Conservation (phyloP, 2,329 filamentous ascomycete genomes). For the Calonectria pauciramosa region DNA sequence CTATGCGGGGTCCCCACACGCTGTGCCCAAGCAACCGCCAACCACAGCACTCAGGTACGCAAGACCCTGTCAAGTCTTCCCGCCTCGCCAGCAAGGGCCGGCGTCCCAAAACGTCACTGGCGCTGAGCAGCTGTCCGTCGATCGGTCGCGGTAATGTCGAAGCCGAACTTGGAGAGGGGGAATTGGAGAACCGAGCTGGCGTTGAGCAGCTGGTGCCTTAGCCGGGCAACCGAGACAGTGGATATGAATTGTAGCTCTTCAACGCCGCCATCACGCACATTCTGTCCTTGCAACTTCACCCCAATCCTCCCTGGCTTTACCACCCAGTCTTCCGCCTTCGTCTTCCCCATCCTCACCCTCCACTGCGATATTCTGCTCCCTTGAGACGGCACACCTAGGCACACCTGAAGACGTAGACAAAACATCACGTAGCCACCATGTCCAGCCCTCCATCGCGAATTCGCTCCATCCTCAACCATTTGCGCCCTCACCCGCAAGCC, state of each 20-base stretch:
- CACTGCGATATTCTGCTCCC: neutral
- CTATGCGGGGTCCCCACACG: conserved; percentile 10
- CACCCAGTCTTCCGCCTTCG: neutral
- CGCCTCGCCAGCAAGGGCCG: conserved; percentile 28
- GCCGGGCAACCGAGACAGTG: conserved; percentile 46
- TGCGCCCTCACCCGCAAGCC: conserved; percentile 56
- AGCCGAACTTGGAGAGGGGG: conserved; percentile 21
- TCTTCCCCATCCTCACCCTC: neutral
- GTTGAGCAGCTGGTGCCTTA: conserved; percentile 32
- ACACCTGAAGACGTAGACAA: conserved; percentile 16
- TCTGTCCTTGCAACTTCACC: neutral
- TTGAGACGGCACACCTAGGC: neutral
- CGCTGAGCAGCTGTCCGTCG: conserved; percentile 24
- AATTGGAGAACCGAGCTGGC: conserved; percentile 44
- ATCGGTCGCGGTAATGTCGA: conserved; percentile 15
- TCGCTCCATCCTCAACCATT: conserved; percentile 67
- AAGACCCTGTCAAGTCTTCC: conserved; percentile 18
- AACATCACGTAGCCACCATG: conserved; percentile 59
- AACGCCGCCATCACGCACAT: conserved; percentile 1
- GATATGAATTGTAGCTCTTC: conserved; percentile 40
- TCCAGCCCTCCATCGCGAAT: conserved; percentile 75
- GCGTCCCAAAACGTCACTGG: conserved; percentile 38
- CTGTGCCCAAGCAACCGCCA: neutral
- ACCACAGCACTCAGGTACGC: neutral
- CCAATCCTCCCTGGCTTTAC: neutral